Evolutionary conservation across 805 yeast genomes (phyloP).

Genomic region (Hanseniaspora clermontiae): DNA sequence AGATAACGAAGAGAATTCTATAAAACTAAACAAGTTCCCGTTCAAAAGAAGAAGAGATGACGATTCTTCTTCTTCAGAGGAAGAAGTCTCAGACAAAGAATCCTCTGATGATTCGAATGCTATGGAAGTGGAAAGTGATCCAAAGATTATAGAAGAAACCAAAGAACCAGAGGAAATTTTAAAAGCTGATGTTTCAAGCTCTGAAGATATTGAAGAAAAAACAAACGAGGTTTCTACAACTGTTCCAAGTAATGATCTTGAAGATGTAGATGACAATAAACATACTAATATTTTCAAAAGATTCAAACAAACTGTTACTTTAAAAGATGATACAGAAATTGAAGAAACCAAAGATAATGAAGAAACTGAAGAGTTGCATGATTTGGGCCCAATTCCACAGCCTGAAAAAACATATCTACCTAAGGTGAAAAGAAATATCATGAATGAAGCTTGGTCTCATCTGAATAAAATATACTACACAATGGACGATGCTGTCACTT

Average conservation of each 20-base stretch:
- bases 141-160: neutral
- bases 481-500: constrained; percentile 14
- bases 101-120: constrained; percentile 18
- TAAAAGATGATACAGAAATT: constrained; percentile 20
- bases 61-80: constrained; percentile 14
- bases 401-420: constrained; percentile 35
- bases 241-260: neutral
- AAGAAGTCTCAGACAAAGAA: constrained; percentile 6
- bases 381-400: constrained; percentile 71
- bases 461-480: constrained; percentile 22
- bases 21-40: constrained; percentile 16
- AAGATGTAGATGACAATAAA: constrained; percentile 25
- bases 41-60: constrained; percentile 20
- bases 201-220: neutral
- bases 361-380: constrained; percentile 24
- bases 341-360: constrained; percentile 13
- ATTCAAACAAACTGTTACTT: constrained; percentile 35
- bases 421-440: constrained; percentile 27
- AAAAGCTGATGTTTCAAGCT: neutral
- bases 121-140: constrained; percentile 18
- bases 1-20: neutral
- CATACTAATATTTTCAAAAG: constrained; percentile 42
- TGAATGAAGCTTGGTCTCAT: constrained; percentile 24
- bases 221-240: neutral
- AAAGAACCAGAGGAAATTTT: constrained; percentile 7